Evolutionary conservation across 2,329 filamentous ascomycete genomes (phyloP).

Genomic region (Trichophyton equinum): DNA sequence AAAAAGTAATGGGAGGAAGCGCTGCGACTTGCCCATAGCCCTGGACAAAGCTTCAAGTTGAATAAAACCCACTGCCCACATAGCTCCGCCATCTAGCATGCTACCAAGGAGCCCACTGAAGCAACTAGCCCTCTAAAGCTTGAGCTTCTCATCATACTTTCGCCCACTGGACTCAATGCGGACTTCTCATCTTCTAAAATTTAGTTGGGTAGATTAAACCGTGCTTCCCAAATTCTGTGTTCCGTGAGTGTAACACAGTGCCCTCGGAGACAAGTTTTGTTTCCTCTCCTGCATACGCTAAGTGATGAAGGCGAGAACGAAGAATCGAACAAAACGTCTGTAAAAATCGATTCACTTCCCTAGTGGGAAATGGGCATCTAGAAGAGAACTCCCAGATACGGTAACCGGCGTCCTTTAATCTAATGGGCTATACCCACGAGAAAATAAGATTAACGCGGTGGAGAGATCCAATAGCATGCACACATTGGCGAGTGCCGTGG

Average conservation of each 20-base stretch:
- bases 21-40: not conserved
- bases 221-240: conserved; percentile 20
- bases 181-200: not conserved
- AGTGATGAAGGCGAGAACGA: conserved; percentile 33
- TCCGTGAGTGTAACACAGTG: conserved; percentile 69
- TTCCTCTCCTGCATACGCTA: conserved; percentile 49
- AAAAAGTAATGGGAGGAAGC: not conserved
- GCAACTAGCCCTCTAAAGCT: not conserved
- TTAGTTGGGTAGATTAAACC: not conserved
- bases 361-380: conserved; percentile 22
- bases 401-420: conserved; percentile 43
- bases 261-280: conserved; percentile 91
- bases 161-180: not conserved
- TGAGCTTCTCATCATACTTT: not conserved
- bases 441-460: conserved; percentile 54
- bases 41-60: not conserved
- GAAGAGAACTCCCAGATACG: conserved; percentile 17
- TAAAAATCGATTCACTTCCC: conserved; percentile 67
- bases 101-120: not conserved
- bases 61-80: not conserved
- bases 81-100: not conserved
- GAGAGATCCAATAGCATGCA: conserved; percentile 39
- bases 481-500: conserved; percentile 41
- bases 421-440: conserved; percentile 39
- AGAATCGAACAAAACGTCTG: conserved; percentile 83